Conservation (phyloP, 768 basidiomycete genomes). For the Botryobasidium botryosum region DNA sequence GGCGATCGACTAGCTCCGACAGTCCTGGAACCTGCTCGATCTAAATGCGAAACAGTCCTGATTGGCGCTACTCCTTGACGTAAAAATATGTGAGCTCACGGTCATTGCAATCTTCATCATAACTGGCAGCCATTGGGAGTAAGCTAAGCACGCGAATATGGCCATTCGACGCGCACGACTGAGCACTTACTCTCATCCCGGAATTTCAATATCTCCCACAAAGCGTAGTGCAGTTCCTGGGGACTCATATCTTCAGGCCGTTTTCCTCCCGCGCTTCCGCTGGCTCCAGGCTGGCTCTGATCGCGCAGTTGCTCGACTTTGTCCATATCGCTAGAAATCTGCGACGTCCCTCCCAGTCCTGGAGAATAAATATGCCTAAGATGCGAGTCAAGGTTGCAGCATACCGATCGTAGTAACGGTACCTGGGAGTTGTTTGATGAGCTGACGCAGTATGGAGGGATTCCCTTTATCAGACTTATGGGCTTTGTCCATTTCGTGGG, state of each 20-base stretch:
- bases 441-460: not conserved
- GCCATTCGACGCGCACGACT: not conserved
- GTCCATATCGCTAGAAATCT: slow-evolving; percentile 62
- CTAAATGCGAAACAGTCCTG: not conserved
- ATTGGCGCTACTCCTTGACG: not conserved
- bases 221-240: slow-evolving; percentile 64
- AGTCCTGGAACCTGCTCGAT: slow-evolving; percentile 72
- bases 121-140: too few species aligned
- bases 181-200: slow-evolving; percentile 46
- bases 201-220: slow-evolving; percentile 79
- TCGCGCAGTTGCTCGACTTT: slow-evolving; percentile 46
- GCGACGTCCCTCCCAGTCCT: slow-evolving; percentile 43
- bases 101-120: slow-evolving; percentile 62
- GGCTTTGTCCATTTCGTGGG: slow-evolving; percentile 57
- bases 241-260: slow-evolving; percentile 70
- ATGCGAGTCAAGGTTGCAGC: too few species aligned
- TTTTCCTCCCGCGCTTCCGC: slow-evolving; percentile 44
- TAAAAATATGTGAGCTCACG: not conserved
- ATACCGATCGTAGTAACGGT: too few species aligned
- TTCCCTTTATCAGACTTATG: slow-evolving; percentile 15
- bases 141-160: not conserved
- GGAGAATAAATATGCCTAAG: not conserved
- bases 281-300: slow-evolving; percentile 29
- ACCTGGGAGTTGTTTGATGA: not conserved
- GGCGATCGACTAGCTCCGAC: slow-evolving; percentile 39